Percentiles rank a stretch among this genome's conserved stretches.
Evolutionary conservation across 345 rosid genomes (phyloP).

Genomic region (Jatropha curcas): DNA sequence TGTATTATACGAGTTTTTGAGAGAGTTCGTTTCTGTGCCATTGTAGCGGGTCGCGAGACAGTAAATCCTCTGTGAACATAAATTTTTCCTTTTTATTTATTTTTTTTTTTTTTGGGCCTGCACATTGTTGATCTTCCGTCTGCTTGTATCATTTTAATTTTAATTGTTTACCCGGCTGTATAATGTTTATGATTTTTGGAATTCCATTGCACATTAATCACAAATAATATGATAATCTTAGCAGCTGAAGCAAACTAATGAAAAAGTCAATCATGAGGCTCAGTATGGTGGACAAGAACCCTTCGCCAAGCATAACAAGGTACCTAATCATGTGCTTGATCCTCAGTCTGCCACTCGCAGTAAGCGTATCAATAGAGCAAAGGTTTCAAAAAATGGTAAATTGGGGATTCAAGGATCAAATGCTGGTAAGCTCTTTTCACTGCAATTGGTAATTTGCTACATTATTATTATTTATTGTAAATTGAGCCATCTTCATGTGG

Average conservation of each 20-base stretch:
- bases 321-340: slow-evolving; percentile 27
- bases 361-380: slow-evolving; percentile 41
- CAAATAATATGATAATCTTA: not conserved
- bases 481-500: not conserved
- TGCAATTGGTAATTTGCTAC: not conserved
- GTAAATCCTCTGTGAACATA: not conserved
- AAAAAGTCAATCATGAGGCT: slow-evolving; percentile 31
- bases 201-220: not conserved
- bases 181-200: not conserved
- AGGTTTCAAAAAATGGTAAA: slow-evolving; percentile 37
- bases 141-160: not conserved
- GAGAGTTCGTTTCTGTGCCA: no score
- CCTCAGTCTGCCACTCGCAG: slow-evolving; percentile 28
- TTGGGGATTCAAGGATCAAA: slow-evolving; percentile 30
- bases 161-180: not conserved
- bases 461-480: not conserved
- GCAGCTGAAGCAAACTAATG: slow-evolving; percentile 40
- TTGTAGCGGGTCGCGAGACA: not conserved
- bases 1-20: not conserved
- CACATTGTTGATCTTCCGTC: not conserved
- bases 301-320: slow-evolving; percentile 24
- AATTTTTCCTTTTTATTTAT: not conserved
- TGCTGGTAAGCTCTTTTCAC: slow-evolving; percentile 39
- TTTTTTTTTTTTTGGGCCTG: not conserved
- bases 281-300: slow-evolving; percentile 26